These are phyloP conservation scores for Mycena belliarum DNA, from an alignment of 768 basidiomycete genomes.

Conservation along the genomic window DNA sequence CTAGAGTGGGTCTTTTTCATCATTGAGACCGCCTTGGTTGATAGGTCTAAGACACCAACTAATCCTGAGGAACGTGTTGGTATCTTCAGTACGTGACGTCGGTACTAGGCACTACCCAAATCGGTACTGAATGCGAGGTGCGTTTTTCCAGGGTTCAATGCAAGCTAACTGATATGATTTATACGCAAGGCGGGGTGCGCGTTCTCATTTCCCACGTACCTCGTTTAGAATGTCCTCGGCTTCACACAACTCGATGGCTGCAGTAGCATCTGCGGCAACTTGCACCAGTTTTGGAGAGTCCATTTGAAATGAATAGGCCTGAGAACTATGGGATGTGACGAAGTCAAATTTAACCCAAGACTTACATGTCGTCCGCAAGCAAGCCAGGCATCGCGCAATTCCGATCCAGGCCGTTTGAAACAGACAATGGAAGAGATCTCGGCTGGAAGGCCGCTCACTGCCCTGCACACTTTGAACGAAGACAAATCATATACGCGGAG, in stretches of 20 bases:
- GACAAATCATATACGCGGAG: slow-evolving; percentile 66
- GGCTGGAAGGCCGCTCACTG: slow-evolving; percentile 53
- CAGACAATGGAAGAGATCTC: slow-evolving; percentile 68
- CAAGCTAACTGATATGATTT: slow-evolving; percentile 57
- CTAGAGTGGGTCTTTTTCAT: slow-evolving; percentile 68
- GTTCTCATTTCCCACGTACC: slow-evolving; percentile 46
- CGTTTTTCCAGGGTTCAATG: slow-evolving; percentile 53
- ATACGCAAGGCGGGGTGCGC: slow-evolving; percentile 1
- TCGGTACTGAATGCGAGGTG: slow-evolving; percentile 72
- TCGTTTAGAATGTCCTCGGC: slow-evolving; percentile 69
- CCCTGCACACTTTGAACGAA: slow-evolving; percentile 61
- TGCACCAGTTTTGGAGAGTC: slow-evolving; percentile 55
- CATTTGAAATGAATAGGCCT: slow-evolving; percentile 50
- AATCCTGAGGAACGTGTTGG: background rate
- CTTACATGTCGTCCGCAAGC: slow-evolving; percentile 61
- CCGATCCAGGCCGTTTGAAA: slow-evolving; percentile 39
- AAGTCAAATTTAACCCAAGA: slow-evolving; percentile 13
- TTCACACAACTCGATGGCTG: slow-evolving; percentile 47
- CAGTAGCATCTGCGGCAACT: slow-evolving; percentile 47
- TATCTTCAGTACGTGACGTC: too few species aligned
- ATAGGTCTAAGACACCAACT: slow-evolving; percentile 67
- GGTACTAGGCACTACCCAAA: slow-evolving; percentile 41
- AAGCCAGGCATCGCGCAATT: slow-evolving; percentile 59
- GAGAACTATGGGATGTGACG: background rate
- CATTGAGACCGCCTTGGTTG: slow-evolving; percentile 43